These are phyloP conservation scores for Penicillium sp. DNA, from an alignment of 2,329 filamentous ascomycete species.

Conservation along the genomic window DNA sequence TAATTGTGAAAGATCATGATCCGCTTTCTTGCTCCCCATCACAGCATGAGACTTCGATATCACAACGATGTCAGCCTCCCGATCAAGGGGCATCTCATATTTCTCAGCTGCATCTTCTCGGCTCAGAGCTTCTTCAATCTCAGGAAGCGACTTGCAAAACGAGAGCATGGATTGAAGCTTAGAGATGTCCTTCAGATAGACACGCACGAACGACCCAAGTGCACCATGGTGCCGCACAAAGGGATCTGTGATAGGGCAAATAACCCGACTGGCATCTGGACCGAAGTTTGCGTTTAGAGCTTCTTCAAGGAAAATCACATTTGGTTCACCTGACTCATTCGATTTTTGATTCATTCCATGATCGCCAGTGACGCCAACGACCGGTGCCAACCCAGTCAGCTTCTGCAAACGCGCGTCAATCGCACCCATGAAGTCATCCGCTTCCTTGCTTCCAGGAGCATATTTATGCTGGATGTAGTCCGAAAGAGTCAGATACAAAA, in stretches of 20 bases:
- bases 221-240: constrained; percentile 48
- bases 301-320: constrained; percentile 45
- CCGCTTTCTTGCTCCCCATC: constrained; percentile 31
- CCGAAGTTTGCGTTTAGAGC: constrained; percentile 35
- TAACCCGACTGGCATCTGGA: constrained; percentile 29
- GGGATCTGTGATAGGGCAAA: constrained; percentile 48
- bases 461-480: constrained; percentile 50
- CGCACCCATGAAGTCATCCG: constrained; percentile 39
- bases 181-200: constrained; percentile 32
- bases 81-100: not conserved
- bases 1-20: constrained; percentile 15
- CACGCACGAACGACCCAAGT: constrained; percentile 45
- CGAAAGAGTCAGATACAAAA: constrained; percentile 48
- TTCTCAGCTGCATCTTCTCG: constrained; percentile 30
- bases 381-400: constrained; percentile 35
- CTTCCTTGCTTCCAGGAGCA: constrained; percentile 36
- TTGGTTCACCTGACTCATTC: constrained; percentile 34
- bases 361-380: constrained; percentile 45
- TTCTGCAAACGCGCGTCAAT: constrained; percentile 37
- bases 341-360: constrained; percentile 48
- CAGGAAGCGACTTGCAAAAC: constrained; percentile 27
- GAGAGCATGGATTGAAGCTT: constrained; percentile 31
- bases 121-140: constrained; percentile 35
- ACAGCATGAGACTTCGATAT: constrained; percentile 39
- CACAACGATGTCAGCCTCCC: constrained; percentile 38